These are phyloP conservation scores for Conringia planisiliqua DNA, from an alignment of 345 rosid genomes.

Conservation along the genomic window DNA sequence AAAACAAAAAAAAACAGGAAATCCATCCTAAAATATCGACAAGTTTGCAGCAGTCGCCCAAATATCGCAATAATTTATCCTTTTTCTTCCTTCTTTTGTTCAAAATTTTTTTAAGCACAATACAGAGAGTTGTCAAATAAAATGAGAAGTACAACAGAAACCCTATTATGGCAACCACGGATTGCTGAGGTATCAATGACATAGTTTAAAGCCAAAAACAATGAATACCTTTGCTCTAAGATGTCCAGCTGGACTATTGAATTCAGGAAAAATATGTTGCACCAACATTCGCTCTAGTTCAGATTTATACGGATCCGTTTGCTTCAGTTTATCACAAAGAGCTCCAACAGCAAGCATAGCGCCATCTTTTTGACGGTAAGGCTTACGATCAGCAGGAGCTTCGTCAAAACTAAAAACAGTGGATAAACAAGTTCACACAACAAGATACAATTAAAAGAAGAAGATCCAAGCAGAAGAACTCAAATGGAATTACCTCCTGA, in stretches of 20 bases:
- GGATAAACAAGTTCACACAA: slow-evolving; percentile 5
- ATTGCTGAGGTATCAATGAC: slow-evolving; percentile 13
- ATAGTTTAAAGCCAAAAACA: neutral
- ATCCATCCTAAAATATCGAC: neutral
- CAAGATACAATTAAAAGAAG: neutral
- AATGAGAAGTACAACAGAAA: neutral
- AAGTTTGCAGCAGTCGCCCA: neutral
- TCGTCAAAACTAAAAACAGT: slow-evolving; percentile 67
- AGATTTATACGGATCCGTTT: slow-evolving; percentile 88
- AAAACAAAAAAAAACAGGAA: neutral
- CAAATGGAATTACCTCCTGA: slow-evolving; percentile 57
- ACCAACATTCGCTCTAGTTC: slow-evolving; percentile 86
- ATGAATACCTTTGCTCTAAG: slow-evolving; percentile 82
- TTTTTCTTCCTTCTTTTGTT: neutral
- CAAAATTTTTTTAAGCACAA: neutral
- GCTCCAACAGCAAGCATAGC: slow-evolving; percentile 98
- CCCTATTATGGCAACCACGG: neutral
- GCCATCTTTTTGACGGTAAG: slow-evolving; percentile 92
- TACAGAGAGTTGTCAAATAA: neutral
- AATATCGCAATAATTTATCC: neutral
- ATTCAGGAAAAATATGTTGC: slow-evolving; percentile 92
- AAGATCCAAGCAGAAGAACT: slow-evolving; percentile 16
- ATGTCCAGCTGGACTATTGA: slow-evolving; percentile 82
- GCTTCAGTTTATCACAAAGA: slow-evolving; percentile 94
- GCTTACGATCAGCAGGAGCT: slow-evolving; percentile 68